Conservation (phyloP, 257 asterid genomes). For the Rubia yunnanensis region DNA sequence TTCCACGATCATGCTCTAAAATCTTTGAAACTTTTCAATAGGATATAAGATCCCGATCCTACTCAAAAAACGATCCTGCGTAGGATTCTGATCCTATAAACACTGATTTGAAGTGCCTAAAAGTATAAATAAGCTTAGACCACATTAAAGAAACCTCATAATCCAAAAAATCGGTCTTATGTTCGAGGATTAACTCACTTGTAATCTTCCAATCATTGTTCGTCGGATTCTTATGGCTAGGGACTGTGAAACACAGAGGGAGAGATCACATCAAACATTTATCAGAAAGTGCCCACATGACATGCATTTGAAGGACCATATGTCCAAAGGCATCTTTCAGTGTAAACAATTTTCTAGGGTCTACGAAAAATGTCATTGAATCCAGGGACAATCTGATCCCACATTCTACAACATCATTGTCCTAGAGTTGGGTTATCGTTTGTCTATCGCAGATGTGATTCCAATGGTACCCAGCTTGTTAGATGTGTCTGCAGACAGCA, state of each 20-base stretch:
- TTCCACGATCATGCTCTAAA: no score
- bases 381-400: conserved; percentile 15
- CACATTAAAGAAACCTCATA: neutral
- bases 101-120: no score
- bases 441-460: conserved; percentile 10
- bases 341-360: conserved; percentile 1
- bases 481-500: neutral
- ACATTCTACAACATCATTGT: neutral
- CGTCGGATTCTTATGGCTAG: neutral
- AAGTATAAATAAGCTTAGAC: neutral
- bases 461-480: neutral
- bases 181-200: neutral
- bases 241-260: conserved; percentile 1
- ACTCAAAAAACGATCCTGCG: no score
- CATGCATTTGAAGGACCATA: neutral
- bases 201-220: neutral
- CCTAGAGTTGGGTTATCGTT: conserved; percentile 4
- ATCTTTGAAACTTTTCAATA: no score
- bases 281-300: conserved; percentile 4
- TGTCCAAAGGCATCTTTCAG: neutral
- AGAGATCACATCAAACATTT: neutral
- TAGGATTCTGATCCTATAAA: no score
- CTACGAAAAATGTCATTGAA: neutral
- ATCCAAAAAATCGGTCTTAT: neutral
- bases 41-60: no score